Base-by-base conservation (phyloP, 805 yeast species). In the Ogataea angusta region DNA sequence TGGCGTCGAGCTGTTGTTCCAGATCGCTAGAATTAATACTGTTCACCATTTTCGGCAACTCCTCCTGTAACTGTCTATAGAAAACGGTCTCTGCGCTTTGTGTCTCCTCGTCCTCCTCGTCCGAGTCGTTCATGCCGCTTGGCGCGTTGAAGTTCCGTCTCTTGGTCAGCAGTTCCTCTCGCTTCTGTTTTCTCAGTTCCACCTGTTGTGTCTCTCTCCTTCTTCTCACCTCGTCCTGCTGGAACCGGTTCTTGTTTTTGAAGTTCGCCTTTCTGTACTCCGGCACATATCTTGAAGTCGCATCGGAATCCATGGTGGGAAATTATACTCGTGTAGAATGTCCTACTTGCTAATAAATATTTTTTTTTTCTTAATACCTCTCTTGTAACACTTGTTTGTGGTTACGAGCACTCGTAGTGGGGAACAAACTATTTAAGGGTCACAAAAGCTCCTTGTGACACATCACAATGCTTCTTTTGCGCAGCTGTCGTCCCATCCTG, bases 181-280 rank as follows among this genome's bases (percentile, higher is more conserved):
- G 80, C 66, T 90, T 90, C 47, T 90, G 95, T 70, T 95, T 93
- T 69, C 99, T 79, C 58, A 93, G 75, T 63, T 90, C 98, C 45
- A 93, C 95, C 67, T 91, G 97, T 57, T 91, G 96, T 43, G 86
- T 95, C 65, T 91, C 99, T 66, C 98, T 84, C 64, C 99, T 85
- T 66, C 98, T 89, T 67, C 99, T 86, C 56, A 93, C 79, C 72
- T 93, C 99, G 63, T 93, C 99, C 44, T 88, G 87, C 57, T 85
- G 85, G 62, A 93, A 93, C 60, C 95, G 80, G 49, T 93, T 88
- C 64, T 90, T 87, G 71, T 93, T 91, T 65, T 93, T 93, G 73
- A 86, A 93, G 61, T 84, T 87, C 30, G 97, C 89, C 67, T 96
- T 87, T 68, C 99, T 89, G 67, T 91, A 91, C 67, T 93, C 98